Base-by-base conservation (phyloP, 192 early-diverging fungal genomes). In the Oehlia diaphana region DNA sequence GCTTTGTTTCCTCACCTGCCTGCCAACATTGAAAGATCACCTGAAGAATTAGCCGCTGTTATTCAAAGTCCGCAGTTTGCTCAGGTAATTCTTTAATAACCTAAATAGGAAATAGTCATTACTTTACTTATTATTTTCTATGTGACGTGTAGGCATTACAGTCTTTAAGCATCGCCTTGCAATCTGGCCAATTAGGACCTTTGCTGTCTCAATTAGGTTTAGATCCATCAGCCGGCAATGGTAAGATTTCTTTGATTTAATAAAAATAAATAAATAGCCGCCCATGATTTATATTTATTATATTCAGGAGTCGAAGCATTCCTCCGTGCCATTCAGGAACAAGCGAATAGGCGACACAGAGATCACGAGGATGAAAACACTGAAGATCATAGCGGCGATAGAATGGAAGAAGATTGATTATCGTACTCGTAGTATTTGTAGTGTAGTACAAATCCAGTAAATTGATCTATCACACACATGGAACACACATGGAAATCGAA, bases 151-250 rank as follows among this genome's bases (percentile, higher is more conserved):
- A 87, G 82, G 85, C 88, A 10, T 73, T 89, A n/a, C 85, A 87
- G n/a, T 81, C 81, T 6, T 75, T 89, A 64, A 87, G 82, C 50
- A 77, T 81, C 14, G 88, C 88, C 23, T 68, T 89, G 14, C 85
- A 86, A 72, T 86, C 86, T 13, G 88, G 88, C 8, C 86, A 89
- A 74, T 76, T 89, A n/a, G 86, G 88, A 1, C 86, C 88, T 13
- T 64, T 89, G 2, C 67, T 87, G 80, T 81, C 82, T 50, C 84
- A 87, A 67, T 83, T 89, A 28, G 88, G 88, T 3, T 67, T 89
- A 16, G 86, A 87, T 78, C 73, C 86, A 6, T 85, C 87, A 49
- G 84, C 88, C 39, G 88, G 86, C 2, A 80, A 81, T 77, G 81
- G 87, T 86, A 83, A 73, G 67, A 31, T 31, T 62, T 21, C 14